Percentiles rank a stretch among this genome's conserved stretches.
Evolutionary conservation across 179 eudicot species (phyloP).

Genomic region (Dionaea muscipula): DNA sequence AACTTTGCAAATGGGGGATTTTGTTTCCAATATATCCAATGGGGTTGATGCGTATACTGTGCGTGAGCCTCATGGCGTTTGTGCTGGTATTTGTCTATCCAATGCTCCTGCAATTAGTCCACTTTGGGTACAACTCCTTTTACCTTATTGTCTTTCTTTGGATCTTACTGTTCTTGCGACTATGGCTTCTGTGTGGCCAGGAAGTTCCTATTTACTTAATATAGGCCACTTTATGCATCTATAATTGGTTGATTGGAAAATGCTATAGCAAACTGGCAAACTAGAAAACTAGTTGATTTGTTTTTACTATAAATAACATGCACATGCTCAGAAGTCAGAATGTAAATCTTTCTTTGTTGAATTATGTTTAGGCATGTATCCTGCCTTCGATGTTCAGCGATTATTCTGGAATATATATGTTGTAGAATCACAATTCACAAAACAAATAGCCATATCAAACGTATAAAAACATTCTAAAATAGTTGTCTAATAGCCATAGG

Average conservation of each 20-base stretch:
- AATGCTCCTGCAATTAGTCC: slow-evolving; percentile 58
- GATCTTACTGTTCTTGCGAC: neutral
- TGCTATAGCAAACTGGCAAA: too few relatives aligned
- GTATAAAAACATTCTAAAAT: too few relatives aligned
- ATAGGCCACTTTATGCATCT: too few relatives aligned
- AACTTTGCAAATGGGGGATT: slow-evolving; percentile 59
- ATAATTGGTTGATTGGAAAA: too few relatives aligned
- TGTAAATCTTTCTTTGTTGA: neutral
- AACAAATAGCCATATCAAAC: too few relatives aligned
- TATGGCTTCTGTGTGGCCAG: neutral
- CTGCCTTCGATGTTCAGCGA: neutral
- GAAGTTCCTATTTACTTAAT: too few relatives aligned
- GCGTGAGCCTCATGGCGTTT: slow-evolving; percentile 74
- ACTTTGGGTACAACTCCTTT: slow-evolving; percentile 40
- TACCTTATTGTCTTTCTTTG: neutral
- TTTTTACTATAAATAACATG: too few relatives aligned
- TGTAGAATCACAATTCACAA: neutral
- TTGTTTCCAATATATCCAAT: slow-evolving; percentile 40
- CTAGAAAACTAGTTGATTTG: too few relatives aligned
- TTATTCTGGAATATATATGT: too few relatives aligned
- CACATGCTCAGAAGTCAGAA: neutral
- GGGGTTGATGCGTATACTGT: slow-evolving; percentile 52
- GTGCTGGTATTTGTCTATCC: slow-evolving; percentile 68
- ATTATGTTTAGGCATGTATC: neutral
- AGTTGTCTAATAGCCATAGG: too few relatives aligned